Conservation (phyloP, 1,139 yeast species). For the Taphrina deformans region DNA sequence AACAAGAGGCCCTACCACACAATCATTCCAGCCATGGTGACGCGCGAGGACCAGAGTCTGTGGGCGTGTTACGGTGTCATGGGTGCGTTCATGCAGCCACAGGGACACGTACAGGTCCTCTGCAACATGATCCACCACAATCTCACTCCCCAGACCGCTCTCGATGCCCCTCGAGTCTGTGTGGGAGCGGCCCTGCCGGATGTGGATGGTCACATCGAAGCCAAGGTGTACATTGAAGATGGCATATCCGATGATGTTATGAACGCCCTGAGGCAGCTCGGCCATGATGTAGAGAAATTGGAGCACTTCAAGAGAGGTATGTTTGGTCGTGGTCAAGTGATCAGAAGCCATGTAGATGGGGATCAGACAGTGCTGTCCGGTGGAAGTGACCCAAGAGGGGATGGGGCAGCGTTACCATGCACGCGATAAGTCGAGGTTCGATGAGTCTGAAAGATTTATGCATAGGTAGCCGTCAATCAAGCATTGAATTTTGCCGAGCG, state of each 20-base stretch:
- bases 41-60: slow-evolving; percentile 48
- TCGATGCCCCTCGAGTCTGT: slow-evolving; percentile 75
- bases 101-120: slow-evolving; percentile 78
- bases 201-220: slow-evolving; percentile 51
- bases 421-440: background rate
- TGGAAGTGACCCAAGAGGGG: slow-evolving; percentile 78
- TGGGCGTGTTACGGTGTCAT: slow-evolving; percentile 77
- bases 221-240: slow-evolving; percentile 66
- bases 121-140: slow-evolving; percentile 65
- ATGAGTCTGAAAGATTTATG: background rate
- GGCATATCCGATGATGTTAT: slow-evolving; percentile 55
- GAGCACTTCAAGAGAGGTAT: slow-evolving; percentile 51
- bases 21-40: slow-evolving; percentile 78
- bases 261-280: slow-evolving; percentile 52
- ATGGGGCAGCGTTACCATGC: slow-evolving; percentile 69
- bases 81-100: slow-evolving; percentile 90
- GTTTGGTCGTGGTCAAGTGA: slow-evolving; percentile 65
- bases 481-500: background rate
- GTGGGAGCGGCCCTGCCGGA: slow-evolving; percentile 54
- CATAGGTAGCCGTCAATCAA: slow-evolving; percentile 31
- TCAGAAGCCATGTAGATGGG: slow-evolving; percentile 50
- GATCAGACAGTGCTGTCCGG: slow-evolving; percentile 57
- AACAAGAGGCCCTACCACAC: slow-evolving; percentile 80
- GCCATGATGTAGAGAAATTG: slow-evolving; percentile 59
- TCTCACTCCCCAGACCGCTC: slow-evolving; percentile 68